These are phyloP conservation scores for Endotrypanum monterogeii DNA, from an alignment of 208 protist species.

Conservation along the genomic window DNA sequence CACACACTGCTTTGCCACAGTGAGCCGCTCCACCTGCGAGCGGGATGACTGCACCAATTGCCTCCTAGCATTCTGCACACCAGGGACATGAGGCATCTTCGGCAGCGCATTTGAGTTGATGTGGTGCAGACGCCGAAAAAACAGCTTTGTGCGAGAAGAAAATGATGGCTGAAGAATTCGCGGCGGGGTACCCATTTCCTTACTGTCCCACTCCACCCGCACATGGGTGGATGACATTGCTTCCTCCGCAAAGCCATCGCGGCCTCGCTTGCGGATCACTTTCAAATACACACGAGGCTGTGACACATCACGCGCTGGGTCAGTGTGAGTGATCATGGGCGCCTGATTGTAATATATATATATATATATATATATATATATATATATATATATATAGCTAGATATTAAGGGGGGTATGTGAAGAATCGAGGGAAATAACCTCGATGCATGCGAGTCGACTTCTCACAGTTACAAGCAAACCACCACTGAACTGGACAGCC, in stretches of 20 bases:
- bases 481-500: neutral
- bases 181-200: conserved; percentile 31
- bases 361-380: no score
- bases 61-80: neutral
- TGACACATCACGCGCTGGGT: neutral
- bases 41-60: neutral
- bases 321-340: neutral
- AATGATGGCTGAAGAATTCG: conserved; percentile 11
- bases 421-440: neutral
- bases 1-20: conserved; percentile 12
- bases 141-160: conserved; percentile 13
- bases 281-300: conserved; percentile 24
- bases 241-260: conserved; percentile 21
- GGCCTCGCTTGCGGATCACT: conserved; percentile 17
- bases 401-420: no score
- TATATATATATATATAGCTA: no score
- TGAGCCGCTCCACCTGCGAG: conserved; percentile 22
- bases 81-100: neutral
- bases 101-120: neutral
- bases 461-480: neutral
- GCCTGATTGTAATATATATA: no score
- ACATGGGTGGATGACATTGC: conserved; percentile 22
- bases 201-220: conserved; percentile 31
- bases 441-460: neutral
- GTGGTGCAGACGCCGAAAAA: conserved; percentile 24